Conservation (phyloP, 257 asterid genomes). For the Apocynum venetum region DNA sequence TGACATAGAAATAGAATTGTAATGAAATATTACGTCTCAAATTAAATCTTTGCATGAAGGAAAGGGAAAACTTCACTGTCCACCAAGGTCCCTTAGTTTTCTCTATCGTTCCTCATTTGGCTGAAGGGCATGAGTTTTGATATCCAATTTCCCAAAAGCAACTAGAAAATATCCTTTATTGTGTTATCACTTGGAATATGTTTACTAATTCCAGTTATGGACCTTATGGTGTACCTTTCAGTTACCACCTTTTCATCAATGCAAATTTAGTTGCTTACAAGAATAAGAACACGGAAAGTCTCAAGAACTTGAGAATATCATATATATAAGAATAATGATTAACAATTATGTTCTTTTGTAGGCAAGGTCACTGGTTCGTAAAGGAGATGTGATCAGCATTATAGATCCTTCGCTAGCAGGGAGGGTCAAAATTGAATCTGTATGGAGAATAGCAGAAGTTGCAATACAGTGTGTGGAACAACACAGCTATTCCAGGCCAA, state of each 20-base stretch:
- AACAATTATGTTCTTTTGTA: constrained; percentile 15
- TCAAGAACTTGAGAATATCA: neutral
- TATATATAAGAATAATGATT: neutral
- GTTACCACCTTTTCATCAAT: neutral
- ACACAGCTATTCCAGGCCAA: constrained; percentile 72
- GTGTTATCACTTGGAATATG: neutral
- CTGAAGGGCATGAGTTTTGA: too few species aligned
- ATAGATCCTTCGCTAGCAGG: constrained; percentile 65
- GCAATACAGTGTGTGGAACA: constrained; percentile 91
- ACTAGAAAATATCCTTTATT: neutral
- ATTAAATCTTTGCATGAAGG: neutral
- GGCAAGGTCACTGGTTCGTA: constrained; percentile 88
- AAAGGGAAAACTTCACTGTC: neutral
- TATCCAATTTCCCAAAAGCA: neutral
- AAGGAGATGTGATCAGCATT: constrained; percentile 89
- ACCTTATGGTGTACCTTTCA: neutral
- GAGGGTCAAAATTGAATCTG: constrained; percentile 64
- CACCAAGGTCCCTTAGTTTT: neutral
- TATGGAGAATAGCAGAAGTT: constrained; percentile 91
- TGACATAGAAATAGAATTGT: too few species aligned
- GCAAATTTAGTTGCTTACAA: neutral
- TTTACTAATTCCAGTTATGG: neutral
- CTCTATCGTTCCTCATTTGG: neutral
- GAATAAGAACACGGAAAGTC: neutral
- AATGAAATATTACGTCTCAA: too few species aligned